Conservation (phyloP, 2,329 filamentous ascomycete genomes). For the Plectosphaerella cucumerina region DNA sequence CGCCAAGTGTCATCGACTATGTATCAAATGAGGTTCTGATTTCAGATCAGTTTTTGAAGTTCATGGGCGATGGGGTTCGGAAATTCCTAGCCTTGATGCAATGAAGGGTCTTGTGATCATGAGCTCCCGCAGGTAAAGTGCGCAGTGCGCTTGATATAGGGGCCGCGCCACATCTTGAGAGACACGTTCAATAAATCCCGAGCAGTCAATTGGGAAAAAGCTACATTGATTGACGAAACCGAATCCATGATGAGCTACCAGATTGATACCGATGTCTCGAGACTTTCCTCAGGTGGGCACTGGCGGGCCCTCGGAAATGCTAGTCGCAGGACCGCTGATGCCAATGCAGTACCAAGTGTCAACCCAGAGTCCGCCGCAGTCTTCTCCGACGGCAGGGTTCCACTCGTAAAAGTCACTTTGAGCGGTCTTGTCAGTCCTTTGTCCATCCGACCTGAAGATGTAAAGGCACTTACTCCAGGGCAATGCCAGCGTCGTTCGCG, state of each 20-base stretch:
- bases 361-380: neutral
- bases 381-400: neutral
- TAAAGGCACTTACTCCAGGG: neutral
- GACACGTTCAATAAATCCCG: neutral
- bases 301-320: neutral
- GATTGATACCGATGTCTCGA: neutral
- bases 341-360: constrained; percentile 2
- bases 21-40: neutral
- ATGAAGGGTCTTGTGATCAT: neutral
- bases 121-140: neutral
- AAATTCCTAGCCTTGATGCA: neutral
- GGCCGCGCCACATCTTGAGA: neutral
- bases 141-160: neutral
- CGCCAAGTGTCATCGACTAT: neutral
- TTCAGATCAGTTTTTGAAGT: neutral
- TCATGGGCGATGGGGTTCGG: neutral
- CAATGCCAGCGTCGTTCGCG: neutral
- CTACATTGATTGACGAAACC: neutral
- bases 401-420: constrained; percentile 6
- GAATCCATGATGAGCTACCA: neutral
- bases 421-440: neutral
- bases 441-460: neutral
- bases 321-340: neutral
- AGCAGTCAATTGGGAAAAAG: neutral
- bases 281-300: neutral